Evolutionary conservation across 1,139 yeast genomes (phyloP), one percentile per base, ranked within the genome.

Genomic region (Blastobotrys apis): DNA sequence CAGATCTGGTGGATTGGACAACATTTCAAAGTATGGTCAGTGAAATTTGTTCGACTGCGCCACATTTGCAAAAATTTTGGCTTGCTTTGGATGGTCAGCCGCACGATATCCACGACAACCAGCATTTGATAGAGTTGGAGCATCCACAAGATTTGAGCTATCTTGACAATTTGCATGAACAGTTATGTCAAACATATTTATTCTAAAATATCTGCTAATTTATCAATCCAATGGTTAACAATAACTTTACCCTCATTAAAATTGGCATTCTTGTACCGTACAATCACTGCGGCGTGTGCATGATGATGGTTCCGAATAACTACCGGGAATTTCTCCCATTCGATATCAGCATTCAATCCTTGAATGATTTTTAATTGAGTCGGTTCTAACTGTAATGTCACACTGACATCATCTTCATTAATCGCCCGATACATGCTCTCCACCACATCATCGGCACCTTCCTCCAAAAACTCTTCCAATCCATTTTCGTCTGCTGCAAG

Each of bases 201-300:
- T 33, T 19, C 26, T 23, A 23, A 29, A 10, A 13, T 35, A 37
- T 12, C 19, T 25, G 25, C 17, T 4, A 33, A 26, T 12, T 3
- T 15, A 25, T 72, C 66, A 12, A 81, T 66, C 72, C 84, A 81
- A 60, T 86, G 95, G 33, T 64, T 63, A 16, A 86, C 75, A 3
- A 83, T 84, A 1, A 70, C 60, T 56, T 78, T 75, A 0, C 95
- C 95, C 61, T 86, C 94, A 27, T 67, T 76, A 49, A 74, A 78
- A 19, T 69, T 63, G 19, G 75, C 75, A 34, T 68, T 67, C 12
- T 65, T 64, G 47, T 72, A 75, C 45, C 94, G 72, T 32, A 81
- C 84, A 47, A 86, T 83, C 1, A 86, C 81, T 1, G 92, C 94
- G 1, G 95, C 87, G 58, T 86, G 95, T 0, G 94, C 74, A 40